Percentiles rank a stretch among this genome's conserved stretches.
Evolutionary conservation across 306 rosid genomes (phyloP).

Genomic region (Sechiopsis laciniata): DNA sequence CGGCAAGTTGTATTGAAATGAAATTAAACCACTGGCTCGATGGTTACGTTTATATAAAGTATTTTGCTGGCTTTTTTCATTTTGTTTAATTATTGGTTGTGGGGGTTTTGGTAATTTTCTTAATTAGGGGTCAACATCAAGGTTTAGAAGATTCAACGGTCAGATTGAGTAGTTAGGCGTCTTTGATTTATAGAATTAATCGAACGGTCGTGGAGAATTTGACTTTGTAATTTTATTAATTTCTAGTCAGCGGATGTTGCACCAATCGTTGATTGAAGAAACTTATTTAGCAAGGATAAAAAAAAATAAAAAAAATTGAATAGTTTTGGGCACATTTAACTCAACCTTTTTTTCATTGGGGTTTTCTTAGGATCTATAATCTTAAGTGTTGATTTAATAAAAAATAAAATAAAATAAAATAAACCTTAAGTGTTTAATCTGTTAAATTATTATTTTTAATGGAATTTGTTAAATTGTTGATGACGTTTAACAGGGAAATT

Average conservation of each 20-base stretch:
- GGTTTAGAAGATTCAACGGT: not conserved
- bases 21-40: not conserved
- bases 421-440: not conserved
- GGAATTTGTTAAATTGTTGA: not conserved
- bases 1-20: not conserved
- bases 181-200: not conserved
- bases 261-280: not conserved
- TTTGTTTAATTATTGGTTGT: too few species aligned
- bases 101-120: not conserved
- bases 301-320: not conserved
- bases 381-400: too few species aligned
- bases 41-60: not conserved
- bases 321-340: not conserved
- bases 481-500: not conserved
- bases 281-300: not conserved
- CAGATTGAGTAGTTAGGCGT: not conserved
- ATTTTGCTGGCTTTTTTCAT: not conserved
- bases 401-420: too few species aligned
- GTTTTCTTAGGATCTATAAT: not conserved
- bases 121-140: not conserved
- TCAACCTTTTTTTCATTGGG: not conserved
- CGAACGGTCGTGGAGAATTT: not conserved
- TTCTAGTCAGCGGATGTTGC: not conserved
- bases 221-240: not conserved
- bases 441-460: too few species aligned